Evolutionary conservation across 2,329 filamentous ascomycete species (phyloP).

Genomic region (Trichocomaceae sp.): DNA sequence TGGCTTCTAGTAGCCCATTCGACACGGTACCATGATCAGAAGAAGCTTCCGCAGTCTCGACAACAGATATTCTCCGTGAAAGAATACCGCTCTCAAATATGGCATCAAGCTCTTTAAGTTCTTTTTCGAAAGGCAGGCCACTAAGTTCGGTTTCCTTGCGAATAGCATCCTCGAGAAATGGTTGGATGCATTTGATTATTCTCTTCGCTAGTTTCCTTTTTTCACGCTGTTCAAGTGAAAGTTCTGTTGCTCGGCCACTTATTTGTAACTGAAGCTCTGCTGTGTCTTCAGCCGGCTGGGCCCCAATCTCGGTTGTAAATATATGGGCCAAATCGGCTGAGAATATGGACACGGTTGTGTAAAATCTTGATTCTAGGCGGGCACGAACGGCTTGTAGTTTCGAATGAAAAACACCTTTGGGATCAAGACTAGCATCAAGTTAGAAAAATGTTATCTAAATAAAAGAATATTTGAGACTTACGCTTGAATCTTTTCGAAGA

Average conservation of each 20-base stretch:
- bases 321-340: constrained; percentile 52
- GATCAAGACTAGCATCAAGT: constrained; percentile 37
- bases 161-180: constrained; percentile 67
- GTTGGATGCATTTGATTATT: constrained; percentile 76
- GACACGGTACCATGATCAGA: constrained; percentile 42
- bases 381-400: constrained; percentile 48
- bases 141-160: constrained; percentile 76
- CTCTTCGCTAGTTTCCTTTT: constrained; percentile 80
- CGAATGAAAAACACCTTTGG: constrained; percentile 49
- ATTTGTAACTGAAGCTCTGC: constrained; percentile 46
- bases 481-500: constrained; percentile 72
- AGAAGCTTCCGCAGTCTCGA: constrained; percentile 37
- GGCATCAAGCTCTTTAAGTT: constrained; percentile 66
- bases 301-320: constrained; percentile 49
- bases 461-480: constrained; percentile 47
- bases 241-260: constrained; percentile 40
- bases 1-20: constrained; percentile 17
- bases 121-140: constrained; percentile 60
- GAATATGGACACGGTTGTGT: constrained; percentile 56
- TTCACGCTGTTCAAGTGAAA: constrained; percentile 63
- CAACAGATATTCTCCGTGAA: constrained; percentile 45
- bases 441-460: constrained; percentile 16
- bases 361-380: constrained; percentile 51
- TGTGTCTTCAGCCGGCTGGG: constrained; percentile 41
- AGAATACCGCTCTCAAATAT: constrained; percentile 62